A percentile compares a stretch with the other conserved stretches of the same genome.
Conservation (phyloP, 805 yeast genomes). For the Nakazawaea holstii region DNA sequence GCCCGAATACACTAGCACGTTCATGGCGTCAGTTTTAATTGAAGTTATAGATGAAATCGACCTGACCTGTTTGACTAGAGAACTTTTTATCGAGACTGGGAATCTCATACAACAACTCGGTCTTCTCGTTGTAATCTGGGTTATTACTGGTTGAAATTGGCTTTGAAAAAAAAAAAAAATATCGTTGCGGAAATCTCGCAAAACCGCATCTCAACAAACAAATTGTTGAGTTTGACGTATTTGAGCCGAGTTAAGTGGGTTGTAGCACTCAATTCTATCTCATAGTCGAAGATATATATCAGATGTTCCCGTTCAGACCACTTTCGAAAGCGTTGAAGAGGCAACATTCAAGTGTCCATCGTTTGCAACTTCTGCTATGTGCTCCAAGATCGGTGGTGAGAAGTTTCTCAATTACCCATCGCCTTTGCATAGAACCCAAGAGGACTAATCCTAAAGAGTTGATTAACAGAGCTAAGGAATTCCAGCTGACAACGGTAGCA, state of each 20-base stretch:
- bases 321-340: neutral
- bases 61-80: neutral
- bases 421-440: slow-evolving; percentile 11
- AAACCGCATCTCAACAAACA: too few relatives aligned
- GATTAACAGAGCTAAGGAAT: slow-evolving; percentile 13
- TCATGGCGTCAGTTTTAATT: slow-evolving; percentile 35
- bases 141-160: neutral
- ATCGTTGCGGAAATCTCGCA: neutral
- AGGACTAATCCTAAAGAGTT: slow-evolving; percentile 7
- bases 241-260: too few relatives aligned
- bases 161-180: neutral
- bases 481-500: slow-evolving; percentile 16
- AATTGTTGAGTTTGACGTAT: neutral
- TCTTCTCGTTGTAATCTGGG: too few relatives aligned
- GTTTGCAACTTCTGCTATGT: neutral
- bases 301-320: neutral
- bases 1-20: slow-evolving; percentile 67
- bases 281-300: neutral
- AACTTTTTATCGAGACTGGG: neutral
- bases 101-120: neutral
- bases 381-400: neutral
- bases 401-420: neutral
- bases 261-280: too few relatives aligned
- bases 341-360: neutral
- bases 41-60: neutral